Evolutionary conservation across 768 basidiomycete species (phyloP).

Genomic region (Boletus edulis): DNA sequence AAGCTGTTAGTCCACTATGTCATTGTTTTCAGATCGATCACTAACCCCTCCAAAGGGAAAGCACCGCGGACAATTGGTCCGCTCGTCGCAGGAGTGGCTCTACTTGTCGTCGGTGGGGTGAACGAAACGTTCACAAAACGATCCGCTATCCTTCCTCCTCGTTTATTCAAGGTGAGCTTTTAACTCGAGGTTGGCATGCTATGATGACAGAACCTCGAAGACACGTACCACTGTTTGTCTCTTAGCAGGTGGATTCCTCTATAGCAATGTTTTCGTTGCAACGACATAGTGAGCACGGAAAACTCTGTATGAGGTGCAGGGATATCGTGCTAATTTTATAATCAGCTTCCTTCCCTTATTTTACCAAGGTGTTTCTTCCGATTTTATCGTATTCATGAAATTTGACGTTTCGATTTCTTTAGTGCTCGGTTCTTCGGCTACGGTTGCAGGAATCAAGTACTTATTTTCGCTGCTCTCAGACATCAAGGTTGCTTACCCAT

Average conservation of each 20-base stretch:
- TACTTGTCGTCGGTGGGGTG: conserved; percentile 48
- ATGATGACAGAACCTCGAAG: conserved; percentile 30
- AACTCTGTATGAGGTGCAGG: background rate
- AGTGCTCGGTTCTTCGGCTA: conserved; percentile 72
- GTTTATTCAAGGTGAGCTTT: conserved; percentile 59
- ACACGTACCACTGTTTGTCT: conserved; percentile 67
- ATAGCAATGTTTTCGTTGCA: conserved; percentile 59
- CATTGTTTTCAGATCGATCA: background rate
- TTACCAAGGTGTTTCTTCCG: conserved; percentile 45
- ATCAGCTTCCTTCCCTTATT: conserved; percentile 66
- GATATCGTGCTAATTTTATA: background rate
- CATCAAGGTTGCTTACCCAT: conserved; percentile 66
- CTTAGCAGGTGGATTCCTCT: conserved; percentile 54
- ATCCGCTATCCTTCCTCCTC: conserved; percentile 70
- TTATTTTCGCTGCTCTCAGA: conserved; percentile 37
- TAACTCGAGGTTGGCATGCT: background rate
- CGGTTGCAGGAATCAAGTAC: conserved; percentile 63
- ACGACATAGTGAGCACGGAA: conserved; percentile 28
- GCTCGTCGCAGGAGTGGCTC: conserved; percentile 49
- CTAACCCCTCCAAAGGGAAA: background rate
- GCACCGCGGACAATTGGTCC: conserved; percentile 53
- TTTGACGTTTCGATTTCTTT: background rate
- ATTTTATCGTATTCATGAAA: background rate
- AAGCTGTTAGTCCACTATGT: conserved; percentile 45
- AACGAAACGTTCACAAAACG: conserved; percentile 62